A percentile compares a stretch with the other conserved stretches of the same genome.
These are phyloP conservation scores for Rhodotorula diobovata DNA, from an alignment of 768 basidiomycete species.

Conservation along the genomic window DNA sequence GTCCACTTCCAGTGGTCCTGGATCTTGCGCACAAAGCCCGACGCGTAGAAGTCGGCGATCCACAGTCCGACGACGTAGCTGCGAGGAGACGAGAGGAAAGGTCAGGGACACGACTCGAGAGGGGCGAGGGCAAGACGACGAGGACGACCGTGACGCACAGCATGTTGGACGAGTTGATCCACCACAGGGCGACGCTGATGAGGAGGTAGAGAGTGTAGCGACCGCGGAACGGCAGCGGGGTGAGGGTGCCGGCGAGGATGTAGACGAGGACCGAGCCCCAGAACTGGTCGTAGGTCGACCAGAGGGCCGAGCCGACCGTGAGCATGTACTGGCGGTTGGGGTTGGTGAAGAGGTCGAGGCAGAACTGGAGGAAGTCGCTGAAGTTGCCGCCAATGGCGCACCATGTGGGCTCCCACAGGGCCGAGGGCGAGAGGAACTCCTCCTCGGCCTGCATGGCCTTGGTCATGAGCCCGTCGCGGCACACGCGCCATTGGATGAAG, in stretches of 20 bases:
- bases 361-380: slow-evolving; percentile 45
- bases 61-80: slow-evolving; percentile 44
- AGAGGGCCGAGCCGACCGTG: slow-evolving; percentile 43
- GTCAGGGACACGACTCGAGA: neutral
- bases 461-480: slow-evolving; percentile 32
- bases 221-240: slow-evolving; percentile 43
- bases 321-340: slow-evolving; percentile 45
- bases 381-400: slow-evolving; percentile 45
- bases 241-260: slow-evolving; percentile 44
- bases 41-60: slow-evolving; percentile 43
- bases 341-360: slow-evolving; percentile 46
- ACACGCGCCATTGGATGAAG: slow-evolving; percentile 45
- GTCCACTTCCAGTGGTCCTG: slow-evolving; percentile 46
- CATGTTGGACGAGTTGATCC: slow-evolving; percentile 43
- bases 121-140: neutral
- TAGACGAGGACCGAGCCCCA: slow-evolving; percentile 46
- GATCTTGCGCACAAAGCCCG: slow-evolving; percentile 44
- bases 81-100: neutral
- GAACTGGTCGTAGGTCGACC: slow-evolving; percentile 47
- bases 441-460: slow-evolving; percentile 34
- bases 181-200: slow-evolving; percentile 42
- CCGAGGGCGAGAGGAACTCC: slow-evolving; percentile 40
- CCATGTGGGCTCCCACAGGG: slow-evolving; percentile 45
- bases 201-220: slow-evolving; percentile 42
- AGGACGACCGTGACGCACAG: slow-evolving; percentile 16